Conservation (phyloP, 345 rosid species). For the Streptanthus diversifolius region DNA sequence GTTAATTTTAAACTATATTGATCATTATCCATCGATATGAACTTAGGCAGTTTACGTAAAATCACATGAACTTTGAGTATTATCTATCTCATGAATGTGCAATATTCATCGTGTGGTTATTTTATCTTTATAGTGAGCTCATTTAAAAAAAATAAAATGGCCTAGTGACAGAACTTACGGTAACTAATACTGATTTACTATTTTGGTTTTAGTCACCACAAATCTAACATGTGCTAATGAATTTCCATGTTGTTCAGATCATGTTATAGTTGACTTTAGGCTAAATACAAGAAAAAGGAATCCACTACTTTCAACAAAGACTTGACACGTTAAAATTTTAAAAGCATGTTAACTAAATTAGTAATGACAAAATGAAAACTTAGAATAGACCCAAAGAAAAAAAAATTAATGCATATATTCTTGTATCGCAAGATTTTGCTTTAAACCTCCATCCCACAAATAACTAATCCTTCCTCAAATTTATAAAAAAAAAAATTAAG, state of each 20-base stretch:
- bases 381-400: not conserved
- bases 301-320: slow-evolving; percentile 5
- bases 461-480: slow-evolving; percentile 3
- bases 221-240: not conserved
- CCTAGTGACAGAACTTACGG: not conserved
- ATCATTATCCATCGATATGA: slow-evolving; percentile 22
- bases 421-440: slow-evolving; percentile 8
- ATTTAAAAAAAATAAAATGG: not conserved
- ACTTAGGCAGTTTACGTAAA: not conserved
- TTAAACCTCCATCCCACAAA: slow-evolving; percentile 32
- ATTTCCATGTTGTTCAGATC: not conserved
- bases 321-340: slow-evolving; percentile 13
- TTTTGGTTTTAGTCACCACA: not conserved
- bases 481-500: not conserved
- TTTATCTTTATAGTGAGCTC: not conserved
- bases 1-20: not conserved
- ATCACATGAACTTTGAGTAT: slow-evolving; percentile 9
- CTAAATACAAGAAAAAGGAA: not conserved
- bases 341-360: slow-evolving; percentile 12
- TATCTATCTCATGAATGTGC: not conserved
- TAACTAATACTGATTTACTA: not conserved
- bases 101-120: not conserved
- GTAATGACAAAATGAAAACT: not conserved
- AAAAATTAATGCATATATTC: slow-evolving; percentile 24
- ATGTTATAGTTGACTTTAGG: not conserved